Percentiles rank a stretch among this genome's conserved stretches.
These are phyloP conservation scores for Herpetomonas muscarum DNA, from an alignment of 208 protist species.

Conservation along the genomic window DNA sequence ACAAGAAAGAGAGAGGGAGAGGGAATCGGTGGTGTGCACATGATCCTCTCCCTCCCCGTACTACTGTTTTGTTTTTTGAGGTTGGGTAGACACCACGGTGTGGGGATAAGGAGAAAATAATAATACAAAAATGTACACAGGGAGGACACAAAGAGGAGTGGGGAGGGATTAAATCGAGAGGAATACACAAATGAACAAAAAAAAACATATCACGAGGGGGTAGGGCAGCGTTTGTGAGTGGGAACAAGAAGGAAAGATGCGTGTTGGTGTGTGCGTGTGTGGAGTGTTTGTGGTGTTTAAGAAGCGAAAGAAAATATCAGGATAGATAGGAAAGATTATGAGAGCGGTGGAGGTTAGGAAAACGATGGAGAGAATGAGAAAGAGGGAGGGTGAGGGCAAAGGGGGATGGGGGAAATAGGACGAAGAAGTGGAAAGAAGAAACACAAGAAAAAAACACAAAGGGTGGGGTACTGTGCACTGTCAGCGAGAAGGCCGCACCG, in stretches of 20 bases:
- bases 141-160: background rate
- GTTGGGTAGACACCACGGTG: background rate
- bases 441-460: constrained; percentile 3
- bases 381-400: constrained; percentile 5
- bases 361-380: constrained; percentile 3
- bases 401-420: background rate
- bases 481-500: too few relatives aligned
- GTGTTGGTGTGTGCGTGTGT: background rate
- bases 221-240: background rate
- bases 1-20: background rate
- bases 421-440: background rate
- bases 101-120: background rate
- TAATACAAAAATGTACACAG: background rate
- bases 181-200: background rate
- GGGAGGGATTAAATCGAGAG: background rate
- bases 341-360: background rate
- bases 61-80: background rate
- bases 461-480: too few relatives aligned
- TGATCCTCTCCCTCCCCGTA: background rate
- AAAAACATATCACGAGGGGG: background rate
- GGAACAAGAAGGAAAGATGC: background rate
- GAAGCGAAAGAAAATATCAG: background rate
- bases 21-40: background rate
- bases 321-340: background rate
- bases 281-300: background rate